Conservation (phyloP, 2,329 filamentous ascomycete species). For the Fusarium sublunatum region DNA sequence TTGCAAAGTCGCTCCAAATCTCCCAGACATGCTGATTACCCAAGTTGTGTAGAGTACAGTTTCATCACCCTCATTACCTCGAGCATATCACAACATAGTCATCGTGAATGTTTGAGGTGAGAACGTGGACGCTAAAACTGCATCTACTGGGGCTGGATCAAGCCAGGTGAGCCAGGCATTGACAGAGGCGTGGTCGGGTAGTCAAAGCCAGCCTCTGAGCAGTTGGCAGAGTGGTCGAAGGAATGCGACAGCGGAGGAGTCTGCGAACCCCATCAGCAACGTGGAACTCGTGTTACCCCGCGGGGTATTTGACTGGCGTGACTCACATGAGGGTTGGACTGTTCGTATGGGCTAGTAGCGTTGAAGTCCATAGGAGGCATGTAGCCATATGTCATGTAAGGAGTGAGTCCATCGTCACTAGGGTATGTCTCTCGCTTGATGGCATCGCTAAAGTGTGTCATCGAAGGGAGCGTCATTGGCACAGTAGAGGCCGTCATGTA, state of each 20-base stretch:
- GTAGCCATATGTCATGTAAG: conserved; percentile 76
- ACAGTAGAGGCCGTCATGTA: conserved; percentile 65
- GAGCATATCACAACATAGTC: no score
- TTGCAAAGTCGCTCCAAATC: conserved; percentile 33
- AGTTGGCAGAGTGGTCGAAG: conserved; percentile 73
- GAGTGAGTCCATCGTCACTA: conserved; percentile 69
- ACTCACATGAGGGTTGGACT: conserved; percentile 81
- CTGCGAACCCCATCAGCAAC: conserved; percentile 67
- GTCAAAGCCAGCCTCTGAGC: conserved; percentile 71
- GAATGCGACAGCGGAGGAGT: conserved; percentile 82
- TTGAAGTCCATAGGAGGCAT: conserved; percentile 73
- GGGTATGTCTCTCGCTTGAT: conserved; percentile 74
- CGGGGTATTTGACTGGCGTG: conserved; percentile 56
- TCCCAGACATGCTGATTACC: conserved; percentile 8
- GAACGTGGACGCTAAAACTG: background rate
- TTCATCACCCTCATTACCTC: background rate
- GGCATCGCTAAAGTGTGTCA: conserved; percentile 71
- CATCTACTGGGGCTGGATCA: conserved; percentile 51
- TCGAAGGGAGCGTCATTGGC: conserved; percentile 71
- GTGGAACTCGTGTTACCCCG: conserved; percentile 52
- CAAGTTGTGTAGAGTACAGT: conserved; percentile 2
- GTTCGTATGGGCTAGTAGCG: conserved; percentile 70
- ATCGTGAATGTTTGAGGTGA: no score
- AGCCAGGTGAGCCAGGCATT: conserved; percentile 75
- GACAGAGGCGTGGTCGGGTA: conserved; percentile 78